Conservation (phyloP, 164 flowering plant genomes). For the Umbilicus rupestris region DNA sequence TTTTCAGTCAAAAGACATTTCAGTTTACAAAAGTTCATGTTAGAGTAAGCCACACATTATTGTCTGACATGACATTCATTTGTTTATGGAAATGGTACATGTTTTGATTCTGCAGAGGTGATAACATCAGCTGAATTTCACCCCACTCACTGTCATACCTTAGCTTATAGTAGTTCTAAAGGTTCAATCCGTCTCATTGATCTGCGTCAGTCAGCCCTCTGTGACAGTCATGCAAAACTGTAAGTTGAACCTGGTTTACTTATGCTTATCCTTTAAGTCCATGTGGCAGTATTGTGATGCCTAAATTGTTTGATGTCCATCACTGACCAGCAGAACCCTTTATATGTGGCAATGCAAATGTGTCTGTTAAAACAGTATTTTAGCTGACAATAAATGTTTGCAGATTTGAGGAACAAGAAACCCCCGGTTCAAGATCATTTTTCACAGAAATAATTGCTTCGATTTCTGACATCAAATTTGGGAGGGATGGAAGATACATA, state of each 20-base stretch:
- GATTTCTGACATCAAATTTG: conserved; percentile 86
- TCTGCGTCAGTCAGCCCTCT: conserved; percentile 90
- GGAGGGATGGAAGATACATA: conserved; percentile 73
- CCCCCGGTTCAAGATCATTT: conserved; percentile 87
- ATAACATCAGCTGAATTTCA: conserved; percentile 98
- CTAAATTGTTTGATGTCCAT: not conserved
- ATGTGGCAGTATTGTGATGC: not conserved
- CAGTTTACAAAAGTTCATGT: not conserved
- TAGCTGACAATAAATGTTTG: not conserved
- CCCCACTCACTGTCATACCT: conserved; percentile 78
- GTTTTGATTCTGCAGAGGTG: conserved; percentile 58
- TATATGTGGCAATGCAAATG: not conserved
- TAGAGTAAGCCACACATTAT: not conserved
- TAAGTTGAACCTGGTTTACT: conserved; percentile 28
- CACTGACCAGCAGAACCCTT: not conserved
- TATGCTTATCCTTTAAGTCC: not conserved
- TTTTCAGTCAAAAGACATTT: not conserved
- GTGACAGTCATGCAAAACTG: conserved; percentile 90
- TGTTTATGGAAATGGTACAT: not conserved
- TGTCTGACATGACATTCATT: not conserved
- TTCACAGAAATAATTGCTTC: conserved; percentile 96
- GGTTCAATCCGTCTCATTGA: conserved; percentile 95
- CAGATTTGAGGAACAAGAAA: conserved; percentile 88
- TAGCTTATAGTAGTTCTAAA: conserved; percentile 97
- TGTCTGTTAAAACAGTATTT: not conserved